Base-by-base conservation (phyloP, 2,329 filamentous ascomycete species). In the Beauveria asiatica region DNA sequence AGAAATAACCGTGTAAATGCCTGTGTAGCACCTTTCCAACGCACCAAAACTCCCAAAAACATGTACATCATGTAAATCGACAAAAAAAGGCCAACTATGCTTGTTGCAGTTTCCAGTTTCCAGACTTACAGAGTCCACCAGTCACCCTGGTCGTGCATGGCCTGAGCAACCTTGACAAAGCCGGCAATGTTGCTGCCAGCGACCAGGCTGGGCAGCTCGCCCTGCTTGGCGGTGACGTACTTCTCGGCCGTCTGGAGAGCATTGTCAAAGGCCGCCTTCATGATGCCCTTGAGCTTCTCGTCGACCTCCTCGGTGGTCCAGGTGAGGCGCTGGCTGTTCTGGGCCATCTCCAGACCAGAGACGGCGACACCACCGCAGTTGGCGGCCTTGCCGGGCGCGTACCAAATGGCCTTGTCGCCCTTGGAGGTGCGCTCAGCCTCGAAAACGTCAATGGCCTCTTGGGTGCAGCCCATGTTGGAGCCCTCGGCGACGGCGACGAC, bases 401-500 rank as follows among this genome's bases (percentile, higher is more conserved):
- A 97, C 94, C 94, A 99, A 75, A 96, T 86, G 62, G 90, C 85
- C 7, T 78, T 73, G 57, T 76, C 76, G 65, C 84, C 85, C 80
- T 90, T 85, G 73, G 83, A 83, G 73, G 80, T 85, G 67, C 92
- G 84, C 69, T 86, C 80, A 19, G 81, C 83, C 83, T 97, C 93
- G 74, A 97, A 97, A 66, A 91, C 80, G 70, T 96, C 89, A 70
- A 99, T 97, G 67, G 93, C 93, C 66, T 89, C 92, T 77, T 94
- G 91, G 39, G 92, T 97, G 82, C 92, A 97, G 65, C 94, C 94
- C 94, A 99, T 97, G 85, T 97, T 97, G 78, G 89, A 94, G 61
- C 94, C 94, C 80, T 99, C 94, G 61, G 94, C 94, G 66, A 97
- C 87, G 80, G 91, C 95, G 73, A 87, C 85, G 71, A 83, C 83